phyloP scores from a whole-genome alignment of 169 alveolate species.

The Plasmodium sp. region DNA sequence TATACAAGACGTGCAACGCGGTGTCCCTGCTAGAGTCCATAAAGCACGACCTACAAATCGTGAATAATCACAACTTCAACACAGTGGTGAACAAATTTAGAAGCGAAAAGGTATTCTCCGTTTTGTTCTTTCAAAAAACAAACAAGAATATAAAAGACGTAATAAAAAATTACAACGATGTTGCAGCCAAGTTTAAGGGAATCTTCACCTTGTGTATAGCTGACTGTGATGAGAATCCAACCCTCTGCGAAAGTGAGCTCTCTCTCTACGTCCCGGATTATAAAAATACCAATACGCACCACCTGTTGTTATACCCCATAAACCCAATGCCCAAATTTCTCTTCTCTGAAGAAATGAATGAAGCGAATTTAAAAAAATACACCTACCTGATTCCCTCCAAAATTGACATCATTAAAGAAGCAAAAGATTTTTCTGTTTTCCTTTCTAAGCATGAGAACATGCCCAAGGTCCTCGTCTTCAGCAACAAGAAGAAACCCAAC shows the following conservation, averaged over 20 bases:
- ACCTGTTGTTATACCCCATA: constrained; percentile 79
- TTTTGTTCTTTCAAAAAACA: constrained; percentile 79
- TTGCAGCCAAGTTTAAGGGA: constrained; percentile 82
- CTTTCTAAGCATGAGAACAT: constrained; percentile 81
- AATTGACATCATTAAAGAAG: constrained; percentile 78
- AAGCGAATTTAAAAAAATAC: constrained; percentile 44
- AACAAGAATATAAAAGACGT: constrained; percentile 77
- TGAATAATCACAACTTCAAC: constrained; percentile 79
- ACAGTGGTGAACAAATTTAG: constrained; percentile 81
- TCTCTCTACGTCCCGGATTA: constrained; percentile 68
- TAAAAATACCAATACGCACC: constrained; percentile 76
- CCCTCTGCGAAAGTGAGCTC: constrained; percentile 77
- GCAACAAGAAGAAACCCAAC: constrained; percentile 82
- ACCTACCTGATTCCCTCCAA: constrained; percentile 79
- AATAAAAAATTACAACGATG: constrained; percentile 77
- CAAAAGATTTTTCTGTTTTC: constrained; percentile 76
- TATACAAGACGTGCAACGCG: constrained; percentile 12
- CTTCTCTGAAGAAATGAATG: constrained; percentile 73
- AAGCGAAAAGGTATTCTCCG: constrained; percentile 78
- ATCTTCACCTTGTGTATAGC: constrained; percentile 77
- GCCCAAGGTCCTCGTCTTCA: constrained; percentile 83
- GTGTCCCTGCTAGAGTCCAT: constrained; percentile 78
- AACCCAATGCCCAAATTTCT: constrained; percentile 82
- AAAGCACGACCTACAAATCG: constrained; percentile 85
- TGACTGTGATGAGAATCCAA: constrained; percentile 77